phyloP scores from a whole-genome alignment of 768 basidiomycete genomes.

The Russula olivacea region DNA sequence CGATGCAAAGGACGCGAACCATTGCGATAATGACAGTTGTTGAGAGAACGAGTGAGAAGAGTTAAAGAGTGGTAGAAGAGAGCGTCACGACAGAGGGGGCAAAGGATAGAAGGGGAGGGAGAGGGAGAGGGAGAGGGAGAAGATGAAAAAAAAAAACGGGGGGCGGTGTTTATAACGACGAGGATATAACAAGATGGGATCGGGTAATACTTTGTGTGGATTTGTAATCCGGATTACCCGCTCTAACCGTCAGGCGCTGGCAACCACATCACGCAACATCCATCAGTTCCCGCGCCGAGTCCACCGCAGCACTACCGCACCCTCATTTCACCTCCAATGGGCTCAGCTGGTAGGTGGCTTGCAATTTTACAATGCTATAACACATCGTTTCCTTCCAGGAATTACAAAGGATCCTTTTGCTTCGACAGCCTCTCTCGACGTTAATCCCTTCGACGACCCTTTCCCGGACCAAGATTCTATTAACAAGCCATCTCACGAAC shows the following conservation, averaged over 20 bases:
- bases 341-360: conserved; percentile 23
- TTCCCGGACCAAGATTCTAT: conserved; percentile 32
- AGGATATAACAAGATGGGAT: background rate
- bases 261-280: background rate
- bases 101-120: background rate
- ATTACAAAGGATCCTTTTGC: conserved; percentile 73
- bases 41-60: conserved; percentile 25
- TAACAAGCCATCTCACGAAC: conserved; percentile 25
- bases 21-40: conserved; percentile 25
- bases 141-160: background rate
- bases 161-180: background rate
- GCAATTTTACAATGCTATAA: background rate
- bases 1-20: conserved; percentile 33
- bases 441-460: conserved; percentile 89
- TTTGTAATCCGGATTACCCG: too few species aligned
- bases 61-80: background rate
- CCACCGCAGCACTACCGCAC: background rate
- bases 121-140: background rate
- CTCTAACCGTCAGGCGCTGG: too few species aligned
- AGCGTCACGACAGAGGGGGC: background rate
- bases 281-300: background rate
- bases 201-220: background rate
- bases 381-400: conserved; percentile 25
- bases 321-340: conserved; percentile 7
- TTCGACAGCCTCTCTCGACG: conserved; percentile 76